Percentiles rank a stretch among this genome's conserved stretches.
phyloP scores from a whole-genome alignment of 2,329 filamentous ascomycete genomes.

The Botryosphaeria dothidea region DNA sequence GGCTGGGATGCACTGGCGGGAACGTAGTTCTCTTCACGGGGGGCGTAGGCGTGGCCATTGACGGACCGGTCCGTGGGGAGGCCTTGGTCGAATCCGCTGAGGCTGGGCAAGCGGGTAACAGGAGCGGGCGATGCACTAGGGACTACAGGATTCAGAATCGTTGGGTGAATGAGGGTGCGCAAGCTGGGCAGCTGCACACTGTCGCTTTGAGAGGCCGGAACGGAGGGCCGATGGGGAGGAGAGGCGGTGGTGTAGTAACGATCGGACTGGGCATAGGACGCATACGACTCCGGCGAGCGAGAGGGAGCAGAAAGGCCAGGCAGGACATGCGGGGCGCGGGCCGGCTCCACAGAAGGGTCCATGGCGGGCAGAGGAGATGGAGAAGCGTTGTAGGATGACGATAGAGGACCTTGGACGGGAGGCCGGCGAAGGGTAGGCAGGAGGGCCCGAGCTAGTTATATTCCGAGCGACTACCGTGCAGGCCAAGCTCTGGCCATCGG shows the following conservation, averaged over 20 bases:
- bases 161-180: constrained; percentile 38
- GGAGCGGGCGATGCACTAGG: constrained; percentile 23
- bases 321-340: not conserved
- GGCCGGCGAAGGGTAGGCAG: not conserved
- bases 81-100: constrained; percentile 26
- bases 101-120: constrained; percentile 21
- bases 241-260: constrained; percentile 25
- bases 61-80: constrained; percentile 26
- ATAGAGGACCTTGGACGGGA: not conserved
- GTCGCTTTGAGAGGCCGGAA: not conserved
- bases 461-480: constrained; percentile 18
- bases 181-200: constrained; percentile 36
- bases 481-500: constrained; percentile 16
- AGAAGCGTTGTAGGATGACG: not conserved
- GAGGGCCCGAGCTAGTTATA: constrained; percentile 19
- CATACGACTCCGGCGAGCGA: constrained; percentile 11
- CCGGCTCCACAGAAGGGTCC: not conserved
- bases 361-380: not conserved
- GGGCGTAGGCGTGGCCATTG: constrained; percentile 36
- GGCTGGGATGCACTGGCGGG: constrained; percentile 32
- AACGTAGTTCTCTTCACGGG: constrained; percentile 38
- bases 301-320: not conserved
- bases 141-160: constrained; percentile 36
- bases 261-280: constrained; percentile 8
- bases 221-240: constrained; percentile 26